Conservation (phyloP, 2,329 filamentous ascomycete species). For the Magnaporthiopsis rhizophila region DNA sequence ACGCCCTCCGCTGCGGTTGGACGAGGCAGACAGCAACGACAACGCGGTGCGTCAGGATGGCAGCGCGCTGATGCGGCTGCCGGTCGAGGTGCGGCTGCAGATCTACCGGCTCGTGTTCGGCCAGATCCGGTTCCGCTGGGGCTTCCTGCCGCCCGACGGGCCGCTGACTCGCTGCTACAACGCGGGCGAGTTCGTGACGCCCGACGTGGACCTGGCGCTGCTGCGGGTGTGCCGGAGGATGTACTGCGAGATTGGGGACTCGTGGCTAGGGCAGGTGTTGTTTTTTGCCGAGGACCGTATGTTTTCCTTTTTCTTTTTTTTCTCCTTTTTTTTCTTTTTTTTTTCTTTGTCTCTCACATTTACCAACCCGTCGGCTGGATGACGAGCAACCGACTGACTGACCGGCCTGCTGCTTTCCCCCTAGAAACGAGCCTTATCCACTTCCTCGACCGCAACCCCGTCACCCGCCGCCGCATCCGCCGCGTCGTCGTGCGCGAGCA, state of each 20-base stretch:
- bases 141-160: neutral
- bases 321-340: too few relatives aligned
- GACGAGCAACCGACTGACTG: too few relatives aligned
- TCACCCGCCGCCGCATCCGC: neutral
- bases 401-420: neutral
- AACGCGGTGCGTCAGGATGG: neutral
- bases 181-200: neutral
- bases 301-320: too few relatives aligned
- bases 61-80: neutral
- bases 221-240: neutral
- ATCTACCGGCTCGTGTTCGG: neutral
- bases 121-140: neutral
- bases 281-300: slow-evolving; percentile 3
- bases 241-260: neutral
- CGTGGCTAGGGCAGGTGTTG: neutral
- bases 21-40: too few relatives aligned
- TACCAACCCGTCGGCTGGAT: too few relatives aligned
- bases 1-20: too few relatives aligned
- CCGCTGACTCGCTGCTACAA: neutral
- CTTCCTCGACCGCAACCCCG: neutral
- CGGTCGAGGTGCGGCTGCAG: neutral
- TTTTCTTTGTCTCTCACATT: too few relatives aligned
- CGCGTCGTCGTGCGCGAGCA: slow-evolving; percentile 3
- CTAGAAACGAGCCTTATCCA: neutral
- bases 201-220: neutral